A percentile compares a stretch with the other conserved stretches of the same genome.
phyloP scores from a whole-genome alignment of 108 stramenopile species.

The Cyclotella cryptica region DNA sequence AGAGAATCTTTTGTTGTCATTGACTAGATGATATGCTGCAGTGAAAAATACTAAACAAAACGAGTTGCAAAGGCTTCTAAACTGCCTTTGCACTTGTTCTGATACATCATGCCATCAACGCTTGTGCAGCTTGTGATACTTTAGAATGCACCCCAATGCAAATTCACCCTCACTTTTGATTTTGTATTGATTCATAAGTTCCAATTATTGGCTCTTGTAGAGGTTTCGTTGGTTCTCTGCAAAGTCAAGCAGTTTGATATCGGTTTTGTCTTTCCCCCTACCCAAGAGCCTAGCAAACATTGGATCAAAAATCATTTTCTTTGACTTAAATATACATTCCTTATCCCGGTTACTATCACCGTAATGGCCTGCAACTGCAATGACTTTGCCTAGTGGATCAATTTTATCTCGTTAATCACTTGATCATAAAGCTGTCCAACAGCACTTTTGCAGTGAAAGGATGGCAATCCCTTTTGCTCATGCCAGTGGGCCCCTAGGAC shows the following conservation, averaged over 20 bases:
- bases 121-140: slow-evolving; percentile 17
- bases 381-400: not conserved
- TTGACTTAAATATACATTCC: not conserved
- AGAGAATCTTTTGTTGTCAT: not conserved
- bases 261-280: not conserved
- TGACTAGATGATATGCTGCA: slow-evolving; percentile 10
- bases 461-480: slow-evolving; percentile 6
- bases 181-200: slow-evolving; percentile 17
- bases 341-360: not conserved
- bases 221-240: slow-evolving; percentile 3
- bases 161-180: slow-evolving; percentile 17
- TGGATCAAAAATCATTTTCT: not conserved
- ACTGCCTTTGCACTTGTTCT: slow-evolving; percentile 12
- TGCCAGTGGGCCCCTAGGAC: not conserved
- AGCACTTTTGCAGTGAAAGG: slow-evolving; percentile 8
- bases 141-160: not conserved
- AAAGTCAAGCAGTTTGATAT: not conserved
- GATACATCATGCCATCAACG: slow-evolving; percentile 3
- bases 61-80: not conserved
- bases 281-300: not conserved
- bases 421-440: slow-evolving; percentile 11
- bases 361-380: slow-evolving; percentile 7
- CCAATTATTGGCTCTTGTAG: slow-evolving; percentile 5
- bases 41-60: not conserved
- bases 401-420: slow-evolving; percentile 5